Evolutionary conservation across 768 basidiomycete genomes (phyloP).

Genomic region (Termitomyces sp.): DNA sequence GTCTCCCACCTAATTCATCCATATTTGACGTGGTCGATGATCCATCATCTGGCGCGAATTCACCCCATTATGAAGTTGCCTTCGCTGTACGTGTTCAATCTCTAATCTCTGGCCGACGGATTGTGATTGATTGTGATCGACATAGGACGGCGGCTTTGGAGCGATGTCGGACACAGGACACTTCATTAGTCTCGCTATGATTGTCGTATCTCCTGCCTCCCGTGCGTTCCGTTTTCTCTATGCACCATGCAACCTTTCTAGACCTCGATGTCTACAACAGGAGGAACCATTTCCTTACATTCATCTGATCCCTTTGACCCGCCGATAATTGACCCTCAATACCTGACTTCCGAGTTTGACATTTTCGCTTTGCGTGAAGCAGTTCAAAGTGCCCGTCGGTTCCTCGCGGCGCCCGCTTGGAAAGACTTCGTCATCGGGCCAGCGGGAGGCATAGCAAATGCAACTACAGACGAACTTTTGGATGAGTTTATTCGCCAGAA

Average conservation of each 20-base stretch:
- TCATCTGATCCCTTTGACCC: constrained; percentile 34
- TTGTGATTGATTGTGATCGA: not conserved
- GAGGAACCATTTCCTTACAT: constrained; percentile 25
- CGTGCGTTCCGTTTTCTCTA: constrained; percentile 15
- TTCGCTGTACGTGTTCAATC: not conserved
- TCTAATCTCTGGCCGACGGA: not conserved
- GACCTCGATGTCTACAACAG: constrained; percentile 1
- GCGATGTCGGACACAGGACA: not conserved
- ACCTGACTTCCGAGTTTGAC: constrained; percentile 21
- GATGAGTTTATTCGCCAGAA: constrained; percentile 4
- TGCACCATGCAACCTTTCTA: not conserved
- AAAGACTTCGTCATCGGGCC: constrained; percentile 9
- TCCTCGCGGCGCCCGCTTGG: constrained; percentile 6
- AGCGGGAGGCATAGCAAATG: constrained; percentile 4
- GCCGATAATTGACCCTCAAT: constrained; percentile 36
- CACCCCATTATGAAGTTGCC: constrained; percentile 11
- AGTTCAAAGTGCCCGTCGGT: constrained; percentile 10
- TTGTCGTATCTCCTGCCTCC: constrained; percentile 5
- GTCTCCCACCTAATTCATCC: constrained; percentile 15
- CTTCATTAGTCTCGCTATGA: not conserved
- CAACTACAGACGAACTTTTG: constrained; percentile 5
- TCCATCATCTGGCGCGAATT: constrained; percentile 21
- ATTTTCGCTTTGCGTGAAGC: constrained; percentile 18
- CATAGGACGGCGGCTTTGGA: not conserved
- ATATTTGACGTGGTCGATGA: constrained; percentile 17